A percentile compares a stretch with the other conserved stretches of the same genome.
These are phyloP conservation scores for Drechslera avenae DNA, from an alignment of 2,329 filamentous ascomycete species.

Conservation along the genomic window DNA sequence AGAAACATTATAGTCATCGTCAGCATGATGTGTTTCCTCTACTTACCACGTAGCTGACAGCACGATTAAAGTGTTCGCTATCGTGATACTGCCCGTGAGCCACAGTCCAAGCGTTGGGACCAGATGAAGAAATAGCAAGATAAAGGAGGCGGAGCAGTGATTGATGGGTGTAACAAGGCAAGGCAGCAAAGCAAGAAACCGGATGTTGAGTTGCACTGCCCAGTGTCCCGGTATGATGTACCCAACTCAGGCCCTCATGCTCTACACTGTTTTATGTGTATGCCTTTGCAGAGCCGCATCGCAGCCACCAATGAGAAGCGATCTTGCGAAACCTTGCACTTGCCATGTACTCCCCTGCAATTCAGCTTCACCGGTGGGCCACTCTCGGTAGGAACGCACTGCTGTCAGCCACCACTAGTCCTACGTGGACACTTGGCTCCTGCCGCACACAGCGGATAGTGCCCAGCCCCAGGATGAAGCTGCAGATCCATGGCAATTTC, in stretches of 20 bases:
- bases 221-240: slow-evolving; percentile 26
- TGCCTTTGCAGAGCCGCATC: slow-evolving; percentile 45
- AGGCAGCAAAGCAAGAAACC: slow-evolving; percentile 32
- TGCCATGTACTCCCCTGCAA: slow-evolving; percentile 6
- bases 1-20: background rate
- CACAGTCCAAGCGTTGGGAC: slow-evolving; percentile 15
- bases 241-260: slow-evolving; percentile 26
- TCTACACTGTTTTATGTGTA: slow-evolving; percentile 38
- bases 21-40: background rate
- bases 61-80: background rate
- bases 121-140: slow-evolving; percentile 18
- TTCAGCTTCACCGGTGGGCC: slow-evolving; percentile 39
- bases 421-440: slow-evolving; percentile 34
- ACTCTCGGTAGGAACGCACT: slow-evolving; percentile 15
- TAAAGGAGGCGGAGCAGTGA: slow-evolving; percentile 38
- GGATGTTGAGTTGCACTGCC: slow-evolving; percentile 38
- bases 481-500: slow-evolving; percentile 35
- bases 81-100: slow-evolving; percentile 3
- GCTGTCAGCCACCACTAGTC: slow-evolving; percentile 37
- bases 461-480: slow-evolving; percentile 26
- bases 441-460: slow-evolving; percentile 29
- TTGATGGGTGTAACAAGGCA: slow-evolving; percentile 11
- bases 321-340: slow-evolving; percentile 11
- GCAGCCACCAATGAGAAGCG: slow-evolving; percentile 16
- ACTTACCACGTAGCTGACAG: slow-evolving; percentile 3